Evolutionary conservation across 2,329 filamentous ascomycete species (phyloP).

Genomic region (Ophiosphaerella herpotricha): DNA sequence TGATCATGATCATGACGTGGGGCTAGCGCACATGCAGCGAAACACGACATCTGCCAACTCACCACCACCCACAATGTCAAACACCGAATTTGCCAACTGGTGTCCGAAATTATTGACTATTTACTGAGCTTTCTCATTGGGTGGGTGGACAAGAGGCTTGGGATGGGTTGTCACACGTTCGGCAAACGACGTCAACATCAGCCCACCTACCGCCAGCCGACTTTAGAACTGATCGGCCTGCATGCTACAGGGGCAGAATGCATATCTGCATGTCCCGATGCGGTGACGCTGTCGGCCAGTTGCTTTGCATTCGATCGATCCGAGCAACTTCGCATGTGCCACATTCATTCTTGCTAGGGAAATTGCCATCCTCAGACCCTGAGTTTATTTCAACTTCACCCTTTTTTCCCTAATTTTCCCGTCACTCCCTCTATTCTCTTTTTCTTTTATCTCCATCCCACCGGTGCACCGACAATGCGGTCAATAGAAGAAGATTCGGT

Average conservation of each 20-base stretch:
- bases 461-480: not conserved
- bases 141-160: too few relatives aligned
- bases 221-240: not conserved
- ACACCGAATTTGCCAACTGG: too few relatives aligned
- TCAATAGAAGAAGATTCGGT: not conserved
- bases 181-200: not conserved
- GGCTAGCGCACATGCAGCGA: too few relatives aligned
- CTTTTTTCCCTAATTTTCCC: not conserved
- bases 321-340: constrained; percentile 6
- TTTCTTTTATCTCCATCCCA: not conserved
- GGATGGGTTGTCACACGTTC: constrained; percentile 1
- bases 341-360: not conserved
- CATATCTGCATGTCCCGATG: not conserved
- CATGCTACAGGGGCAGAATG: not conserved
- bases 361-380: not conserved
- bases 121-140: too few relatives aligned
- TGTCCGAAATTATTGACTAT: too few relatives aligned
- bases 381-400: not conserved
- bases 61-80: too few relatives aligned
- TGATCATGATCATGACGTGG: too few relatives aligned
- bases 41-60: too few relatives aligned
- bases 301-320: constrained; percentile 7
- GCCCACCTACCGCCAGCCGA: not conserved
- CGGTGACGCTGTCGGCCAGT: not conserved
- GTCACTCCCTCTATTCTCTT: not conserved